These are phyloP conservation scores for Candida silvatica DNA, from an alignment of 805 yeast genomes.

Conservation along the genomic window DNA sequence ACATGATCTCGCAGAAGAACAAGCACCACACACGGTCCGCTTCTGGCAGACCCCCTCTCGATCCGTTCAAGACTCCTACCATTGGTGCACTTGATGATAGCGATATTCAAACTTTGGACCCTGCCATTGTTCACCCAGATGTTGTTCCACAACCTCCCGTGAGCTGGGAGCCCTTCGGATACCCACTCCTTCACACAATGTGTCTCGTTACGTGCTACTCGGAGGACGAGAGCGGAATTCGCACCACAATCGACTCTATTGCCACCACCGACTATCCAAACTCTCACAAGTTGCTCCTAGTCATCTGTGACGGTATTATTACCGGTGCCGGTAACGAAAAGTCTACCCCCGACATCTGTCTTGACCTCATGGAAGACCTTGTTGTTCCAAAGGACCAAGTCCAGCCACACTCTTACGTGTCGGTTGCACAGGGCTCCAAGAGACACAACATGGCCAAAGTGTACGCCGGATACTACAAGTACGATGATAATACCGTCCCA, in stretches of 20 bases:
- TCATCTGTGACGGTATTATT: constrained; percentile 89
- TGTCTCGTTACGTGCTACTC: constrained; percentile 90
- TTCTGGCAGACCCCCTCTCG: background rate
- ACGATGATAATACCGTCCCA: constrained; percentile 68
- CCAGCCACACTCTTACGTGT: constrained; percentile 78
- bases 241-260: constrained; percentile 85
- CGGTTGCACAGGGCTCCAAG: constrained; percentile 89
- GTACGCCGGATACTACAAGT: constrained; percentile 88
- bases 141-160: constrained; percentile 89
- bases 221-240: constrained; percentile 78
- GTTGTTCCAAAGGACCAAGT: constrained; percentile 67
- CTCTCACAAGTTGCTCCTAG: constrained; percentile 79
- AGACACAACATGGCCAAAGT: constrained; percentile 98
- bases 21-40: constrained; percentile 5
- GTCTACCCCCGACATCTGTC: constrained; percentile 84
- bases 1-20: constrained; percentile 13
- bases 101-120: constrained; percentile 39
- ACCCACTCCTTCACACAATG: constrained; percentile 66
- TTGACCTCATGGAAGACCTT: constrained; percentile 81
- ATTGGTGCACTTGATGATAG: background rate
- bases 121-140: constrained; percentile 61
- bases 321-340: constrained; percentile 89
- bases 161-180: constrained; percentile 79
- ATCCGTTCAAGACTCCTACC: background rate
- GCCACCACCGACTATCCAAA: constrained; percentile 96